Evolutionary conservation across 352 stramenopile species (phyloP), one percentile per base, ranked within the genome.

Genomic region (Phytophthora citrophthora): DNA sequence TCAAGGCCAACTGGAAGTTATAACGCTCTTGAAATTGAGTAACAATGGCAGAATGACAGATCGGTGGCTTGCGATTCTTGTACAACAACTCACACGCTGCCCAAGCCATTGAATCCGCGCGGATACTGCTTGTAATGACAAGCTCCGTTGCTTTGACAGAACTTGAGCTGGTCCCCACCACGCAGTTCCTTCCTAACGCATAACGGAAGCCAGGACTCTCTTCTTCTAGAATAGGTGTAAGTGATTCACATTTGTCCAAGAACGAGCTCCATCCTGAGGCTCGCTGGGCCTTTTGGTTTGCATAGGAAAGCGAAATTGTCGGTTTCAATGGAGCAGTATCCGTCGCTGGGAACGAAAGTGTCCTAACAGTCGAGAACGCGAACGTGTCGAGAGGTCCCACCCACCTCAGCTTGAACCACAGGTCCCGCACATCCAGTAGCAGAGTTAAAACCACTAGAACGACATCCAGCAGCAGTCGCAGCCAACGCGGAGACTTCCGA

Each of bases 341-440:
- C 1, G 40, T 49, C 6, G 29, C n/a, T 20, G 76, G 65, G 18
- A 71, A 54, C 31, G 55, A 52, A n/a, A 68, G 59, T 15, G 51
- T 69, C 12, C 73, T 64, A 26, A 68, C 60, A 5, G 62, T 63
- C 38, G 68, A 64, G 40, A 89, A 86, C 1, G 61, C 68, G 55
- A 74, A 86, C 5, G 62, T 29, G 54, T 86, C 70, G 6, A 58
- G 53, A 5, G 74, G 54, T 0, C 81, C 78, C 24, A 90, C 40
- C 81, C 79, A 90, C 2, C 46, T 61, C 49, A 70, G 43, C 63
- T 90, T 90, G 63, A 85, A 89, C 68, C 70, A 83, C 34, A 90
- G 53, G 38, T 90, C 81, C 5, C 81, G 76, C 47, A 61, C 53
- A 39, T 88, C 79, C 51, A 90, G 66, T 34, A 76, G 44, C 15